Conservation (phyloP, 192 early-diverging fungal genomes). For the Jimgerdemannia lactiflua region DNA sequence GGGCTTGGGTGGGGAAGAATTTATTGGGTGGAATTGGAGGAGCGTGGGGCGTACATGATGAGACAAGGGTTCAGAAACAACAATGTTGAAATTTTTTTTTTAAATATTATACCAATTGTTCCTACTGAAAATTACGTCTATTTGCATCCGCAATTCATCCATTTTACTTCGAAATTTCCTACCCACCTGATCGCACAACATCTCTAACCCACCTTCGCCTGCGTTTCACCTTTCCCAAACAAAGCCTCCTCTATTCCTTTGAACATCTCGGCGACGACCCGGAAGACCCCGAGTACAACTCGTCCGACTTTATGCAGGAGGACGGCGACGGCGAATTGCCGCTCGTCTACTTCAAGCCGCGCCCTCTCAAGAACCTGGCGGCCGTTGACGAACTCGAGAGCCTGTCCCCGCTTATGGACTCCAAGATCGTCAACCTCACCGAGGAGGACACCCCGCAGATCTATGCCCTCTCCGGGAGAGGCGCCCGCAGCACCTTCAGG, state of each 20-base stretch:
- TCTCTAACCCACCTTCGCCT: neutral
- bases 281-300: constrained; percentile 77
- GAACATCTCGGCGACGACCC: constrained; percentile 91
- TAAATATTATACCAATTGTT: neutral
- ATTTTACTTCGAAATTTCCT: no score
- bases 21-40: no score
- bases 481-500: constrained; percentile 75
- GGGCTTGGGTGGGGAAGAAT: no score
- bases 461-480: constrained; percentile 85
- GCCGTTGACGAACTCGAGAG: constrained; percentile 93
- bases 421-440: constrained; percentile 84
- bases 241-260: constrained; percentile 86
- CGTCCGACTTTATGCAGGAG: constrained; percentile 60
- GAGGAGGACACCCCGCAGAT: constrained; percentile 95
- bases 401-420: constrained; percentile 75
- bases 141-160: no score
- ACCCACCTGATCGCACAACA: neutral
- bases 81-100: neutral
- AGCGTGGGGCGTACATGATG: no score
- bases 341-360: constrained; percentile 67
- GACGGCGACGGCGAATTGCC: constrained; percentile 43
- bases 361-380: constrained; percentile 77
- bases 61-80: neutral
- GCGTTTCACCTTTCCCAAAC: constrained; percentile 9
- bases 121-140: neutral